Evolutionary conservation across 2,329 filamentous ascomycete genomes (phyloP).

Genomic region (Furcasterigmium sp.): DNA sequence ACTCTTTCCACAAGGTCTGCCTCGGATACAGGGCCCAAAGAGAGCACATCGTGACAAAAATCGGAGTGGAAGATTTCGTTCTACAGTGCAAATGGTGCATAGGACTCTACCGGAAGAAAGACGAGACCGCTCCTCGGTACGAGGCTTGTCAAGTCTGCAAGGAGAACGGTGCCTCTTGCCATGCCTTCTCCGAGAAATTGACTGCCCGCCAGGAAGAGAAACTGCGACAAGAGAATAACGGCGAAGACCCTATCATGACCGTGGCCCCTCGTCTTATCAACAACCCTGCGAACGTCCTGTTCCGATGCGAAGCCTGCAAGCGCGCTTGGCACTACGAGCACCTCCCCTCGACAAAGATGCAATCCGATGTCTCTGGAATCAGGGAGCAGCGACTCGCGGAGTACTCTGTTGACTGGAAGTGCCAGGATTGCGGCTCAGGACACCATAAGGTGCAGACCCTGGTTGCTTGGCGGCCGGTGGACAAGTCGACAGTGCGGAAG

Average conservation of each 20-base stretch:
- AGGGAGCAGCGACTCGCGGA: slow-evolving; percentile 62
- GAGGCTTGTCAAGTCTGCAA: slow-evolving; percentile 69
- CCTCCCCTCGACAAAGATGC: slow-evolving; percentile 42
- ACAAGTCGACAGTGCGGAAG: slow-evolving; percentile 34
- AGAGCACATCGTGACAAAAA: slow-evolving; percentile 88
- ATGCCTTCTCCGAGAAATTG: slow-evolving; percentile 66
- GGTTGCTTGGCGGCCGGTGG: slow-evolving; percentile 78
- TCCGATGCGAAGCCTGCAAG: slow-evolving; percentile 74
- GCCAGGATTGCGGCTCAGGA: slow-evolving; percentile 66
- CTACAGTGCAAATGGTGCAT: slow-evolving; percentile 88
- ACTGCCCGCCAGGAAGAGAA: slow-evolving; percentile 79
- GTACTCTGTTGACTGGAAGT: slow-evolving; percentile 72
- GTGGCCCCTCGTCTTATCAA: slow-evolving; percentile 65
- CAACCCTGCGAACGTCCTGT: slow-evolving; percentile 70
- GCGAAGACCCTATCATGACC: slow-evolving; percentile 67
- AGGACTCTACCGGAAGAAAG: slow-evolving; percentile 61
- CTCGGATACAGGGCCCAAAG: slow-evolving; percentile 67
- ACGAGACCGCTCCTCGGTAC: slow-evolving; percentile 62
- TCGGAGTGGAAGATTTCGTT: slow-evolving; percentile 71
- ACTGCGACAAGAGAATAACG: slow-evolving; percentile 70
- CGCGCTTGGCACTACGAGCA: slow-evolving; percentile 83
- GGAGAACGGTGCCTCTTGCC: slow-evolving; percentile 61
- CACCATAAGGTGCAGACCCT: slow-evolving; percentile 67
- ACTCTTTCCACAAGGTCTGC: slow-evolving; percentile 78
- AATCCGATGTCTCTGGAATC: slow-evolving; percentile 26